A percentile compares a stretch with the other conserved stretches of the same genome.
phyloP scores from a whole-genome alignment of 106 monocot genomes.

The Cymbidium sinense region DNA sequence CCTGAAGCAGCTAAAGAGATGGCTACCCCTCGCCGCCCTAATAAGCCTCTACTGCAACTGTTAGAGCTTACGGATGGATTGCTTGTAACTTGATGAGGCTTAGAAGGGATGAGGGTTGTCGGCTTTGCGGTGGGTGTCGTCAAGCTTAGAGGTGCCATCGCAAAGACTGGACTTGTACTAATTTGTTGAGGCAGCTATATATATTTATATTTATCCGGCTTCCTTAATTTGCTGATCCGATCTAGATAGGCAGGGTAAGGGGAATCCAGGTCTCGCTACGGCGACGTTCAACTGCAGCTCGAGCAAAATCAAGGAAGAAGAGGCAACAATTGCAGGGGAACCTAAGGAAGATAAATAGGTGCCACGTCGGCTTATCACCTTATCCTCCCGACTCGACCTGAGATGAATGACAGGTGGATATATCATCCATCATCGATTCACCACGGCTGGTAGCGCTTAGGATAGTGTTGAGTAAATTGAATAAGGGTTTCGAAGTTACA shows the following conservation, averaged over 20 bases:
- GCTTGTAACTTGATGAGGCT: neutral
- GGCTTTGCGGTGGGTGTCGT: conserved; percentile 18
- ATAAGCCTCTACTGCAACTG: too few species aligned
- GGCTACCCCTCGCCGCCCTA: conserved; percentile 26
- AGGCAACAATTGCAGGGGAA: neutral
- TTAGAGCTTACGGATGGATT: neutral
- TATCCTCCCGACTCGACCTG: conserved; percentile 13
- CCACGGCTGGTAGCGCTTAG: too few species aligned
- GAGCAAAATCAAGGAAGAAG: neutral
- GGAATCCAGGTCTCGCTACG: too few species aligned
- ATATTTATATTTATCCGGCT: too few species aligned
- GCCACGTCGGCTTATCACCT: conserved; percentile 77
- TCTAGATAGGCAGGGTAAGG: too few species aligned
- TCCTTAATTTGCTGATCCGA: too few species aligned
- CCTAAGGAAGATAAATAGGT: neutral
- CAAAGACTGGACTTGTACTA: neutral
- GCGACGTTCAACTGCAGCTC: too few species aligned
- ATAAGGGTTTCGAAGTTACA: too few species aligned
- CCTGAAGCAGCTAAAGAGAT: conserved; percentile 3
- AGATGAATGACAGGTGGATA: too few species aligned
- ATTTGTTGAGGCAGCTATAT: too few species aligned
- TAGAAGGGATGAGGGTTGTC: neutral
- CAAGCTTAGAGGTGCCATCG: conserved; percentile 18
- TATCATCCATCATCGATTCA: too few species aligned
- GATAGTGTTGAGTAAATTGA: too few species aligned